phyloP scores from a whole-genome alignment of 345 rosid genomes.

The Populus tremula region DNA sequence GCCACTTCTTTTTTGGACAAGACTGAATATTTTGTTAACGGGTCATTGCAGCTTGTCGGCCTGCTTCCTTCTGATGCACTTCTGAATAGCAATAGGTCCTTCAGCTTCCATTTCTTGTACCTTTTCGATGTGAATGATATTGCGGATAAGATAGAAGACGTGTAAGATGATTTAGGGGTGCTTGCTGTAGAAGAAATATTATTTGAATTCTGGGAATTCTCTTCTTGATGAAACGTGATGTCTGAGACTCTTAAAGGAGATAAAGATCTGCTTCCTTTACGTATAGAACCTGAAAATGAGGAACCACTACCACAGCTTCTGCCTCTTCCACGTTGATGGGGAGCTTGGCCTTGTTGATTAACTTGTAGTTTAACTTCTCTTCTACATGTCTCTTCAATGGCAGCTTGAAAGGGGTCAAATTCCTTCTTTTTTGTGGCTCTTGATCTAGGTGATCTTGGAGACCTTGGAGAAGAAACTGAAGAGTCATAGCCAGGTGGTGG shows the following conservation, averaged over 20 bases:
- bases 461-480: constrained; percentile 40
- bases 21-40: constrained; percentile 42
- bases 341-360: not conserved
- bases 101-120: constrained; percentile 75
- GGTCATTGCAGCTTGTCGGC: constrained; percentile 41
- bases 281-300: constrained; percentile 28
- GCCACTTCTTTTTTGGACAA: constrained; percentile 46
- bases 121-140: constrained; percentile 49
- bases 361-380: not conserved
- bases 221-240: constrained; percentile 46
- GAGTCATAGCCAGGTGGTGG: constrained; percentile 41
- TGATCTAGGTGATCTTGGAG: constrained; percentile 31
- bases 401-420: constrained; percentile 35
- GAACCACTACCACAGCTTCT: constrained; percentile 26
- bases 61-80: constrained; percentile 94
- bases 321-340: constrained; percentile 33
- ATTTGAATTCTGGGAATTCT: constrained; percentile 26
- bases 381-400: constrained; percentile 36
- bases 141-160: constrained; percentile 58
- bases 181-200: constrained; percentile 26
- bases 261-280: constrained; percentile 70
- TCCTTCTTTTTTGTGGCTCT: constrained; percentile 30
- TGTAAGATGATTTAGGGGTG: constrained; percentile 32
- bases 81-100: constrained; percentile 71
- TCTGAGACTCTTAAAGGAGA: constrained; percentile 79